Base-by-base conservation (phyloP, 2,329 filamentous ascomycete species). In the Gnomoniopsis sp. region DNA sequence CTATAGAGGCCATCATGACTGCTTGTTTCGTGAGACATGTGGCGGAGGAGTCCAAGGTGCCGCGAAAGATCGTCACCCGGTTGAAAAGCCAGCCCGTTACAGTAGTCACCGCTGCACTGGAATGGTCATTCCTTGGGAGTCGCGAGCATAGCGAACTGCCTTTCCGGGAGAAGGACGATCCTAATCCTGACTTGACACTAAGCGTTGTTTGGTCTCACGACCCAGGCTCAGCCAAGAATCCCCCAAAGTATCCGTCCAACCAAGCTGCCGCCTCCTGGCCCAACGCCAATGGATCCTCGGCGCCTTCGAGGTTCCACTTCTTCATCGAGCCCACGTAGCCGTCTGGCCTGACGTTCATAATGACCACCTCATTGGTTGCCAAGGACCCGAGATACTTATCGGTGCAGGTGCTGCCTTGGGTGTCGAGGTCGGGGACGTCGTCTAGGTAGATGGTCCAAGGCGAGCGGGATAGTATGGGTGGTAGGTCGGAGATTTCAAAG, bases 391-490 rank as follows among this genome's bases (percentile, higher is more conserved):
- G 75, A 87, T 88, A 91, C 70, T 89, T 90, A 65, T 86, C 80
- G 11, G 84, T 88, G 70, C 85, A 88, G 41, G 77, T 71, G 44
- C 73, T 66, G 43, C 77, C 77, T 23, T 77, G 76, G 3, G 79
- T 82, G 57, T 85, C 80, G 57, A 78, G 81, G 64, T 82, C 80
- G 33, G 79, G 77, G 14, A 85, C 71, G 69, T 90, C 79, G 68
- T 91, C 88, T 0, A 90, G 75, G 68, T 91, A 91, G 59, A 91
- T 79, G 0, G 87, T 88, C 87, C 88, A 91, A 26, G 82, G 79
- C 68, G 85, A 88, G 57, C 84, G 79, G 64, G 87, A 81, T 44
- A 91, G 70, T 26, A 87, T 69, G 0, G 75, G 69, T 0, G 88
- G 88, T 14, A 91, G 74, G 64, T 89, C 81, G 2, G 79, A 78